A percentile compares a stretch with the other conserved stretches of the same genome.
Conservation (phyloP, 106 monocot species). For the Acorus gramineus region DNA sequence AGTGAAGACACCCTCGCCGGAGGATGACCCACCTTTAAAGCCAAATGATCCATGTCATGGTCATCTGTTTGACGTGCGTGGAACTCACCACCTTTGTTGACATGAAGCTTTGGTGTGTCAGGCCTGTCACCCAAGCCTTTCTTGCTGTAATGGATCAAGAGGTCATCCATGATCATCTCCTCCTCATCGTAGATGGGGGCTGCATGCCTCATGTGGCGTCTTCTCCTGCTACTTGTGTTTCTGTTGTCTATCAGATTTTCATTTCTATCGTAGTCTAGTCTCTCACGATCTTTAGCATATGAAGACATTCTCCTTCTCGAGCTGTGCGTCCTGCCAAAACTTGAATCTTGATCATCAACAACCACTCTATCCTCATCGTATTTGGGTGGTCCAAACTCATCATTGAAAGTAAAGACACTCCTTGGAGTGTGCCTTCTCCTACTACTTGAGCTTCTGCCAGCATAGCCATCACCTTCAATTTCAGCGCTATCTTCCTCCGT, state of each 20-base stretch:
- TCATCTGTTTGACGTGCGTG: neutral
- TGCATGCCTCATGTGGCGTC: neutral
- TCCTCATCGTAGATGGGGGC: slow-evolving; percentile 20
- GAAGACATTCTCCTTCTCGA: no score
- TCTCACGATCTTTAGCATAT: no score
- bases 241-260: neutral
- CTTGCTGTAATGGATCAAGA: slow-evolving; percentile 51
- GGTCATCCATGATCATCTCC: slow-evolving; percentile 43
- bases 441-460: slow-evolving; percentile 3
- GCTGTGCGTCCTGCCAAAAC: no score
- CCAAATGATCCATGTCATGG: slow-evolving; percentile 12
- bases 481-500: slow-evolving; percentile 2
- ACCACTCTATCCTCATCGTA: no score
- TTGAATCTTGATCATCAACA: no score
- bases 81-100: neutral
- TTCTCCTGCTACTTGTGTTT: neutral
- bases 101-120: slow-evolving; percentile 6
- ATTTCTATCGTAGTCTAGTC: no score
- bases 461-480: slow-evolving; percentile 1
- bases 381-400: neutral
- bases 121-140: slow-evolving; percentile 16
- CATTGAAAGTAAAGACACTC: neutral
- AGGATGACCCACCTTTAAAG: slow-evolving; percentile 5
- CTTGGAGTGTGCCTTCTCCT: slow-evolving; percentile 13
- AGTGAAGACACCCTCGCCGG: slow-evolving; percentile 3